phyloP scores from a whole-genome alignment of 805 yeast genomes.

The Torulaspora microellipsoides region DNA sequence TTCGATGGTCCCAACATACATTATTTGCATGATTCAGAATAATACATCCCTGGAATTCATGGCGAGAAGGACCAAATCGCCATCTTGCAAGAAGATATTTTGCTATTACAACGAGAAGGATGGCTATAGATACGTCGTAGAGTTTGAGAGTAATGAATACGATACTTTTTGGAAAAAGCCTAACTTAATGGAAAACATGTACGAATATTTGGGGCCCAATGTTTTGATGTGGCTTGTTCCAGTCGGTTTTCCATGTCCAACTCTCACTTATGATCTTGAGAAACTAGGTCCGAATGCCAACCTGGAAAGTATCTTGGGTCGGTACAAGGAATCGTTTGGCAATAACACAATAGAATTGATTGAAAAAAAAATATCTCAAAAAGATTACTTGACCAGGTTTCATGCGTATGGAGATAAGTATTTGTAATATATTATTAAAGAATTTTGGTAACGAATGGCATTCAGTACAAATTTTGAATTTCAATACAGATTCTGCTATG shows the following conservation, averaged over 20 bases:
- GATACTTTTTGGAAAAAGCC: conserved; percentile 25
- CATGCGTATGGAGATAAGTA: conserved; percentile 13
- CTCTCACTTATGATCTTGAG: conserved; percentile 1
- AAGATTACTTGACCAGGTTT: conserved; percentile 11
- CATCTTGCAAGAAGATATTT: conserved; percentile 16
- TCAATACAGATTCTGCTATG: too few species aligned
- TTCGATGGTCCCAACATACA: conserved; percentile 41
- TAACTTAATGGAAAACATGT: conserved; percentile 21
- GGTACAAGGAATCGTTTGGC: conserved; percentile 8
- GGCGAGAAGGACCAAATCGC: conserved; percentile 26
- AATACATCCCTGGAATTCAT: conserved; percentile 59
- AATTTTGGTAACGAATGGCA: too few species aligned
- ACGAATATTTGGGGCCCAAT: conserved; percentile 30
- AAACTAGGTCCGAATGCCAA: conserved; percentile 16
- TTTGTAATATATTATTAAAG: not conserved
- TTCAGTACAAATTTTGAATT: too few species aligned
- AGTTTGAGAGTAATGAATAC: conserved; percentile 30
- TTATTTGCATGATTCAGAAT: conserved; percentile 44
- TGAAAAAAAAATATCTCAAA: conserved; percentile 8
- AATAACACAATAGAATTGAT: conserved; percentile 5
- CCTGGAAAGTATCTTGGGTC: conserved; percentile 6
- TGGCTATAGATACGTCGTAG: conserved; percentile 42
- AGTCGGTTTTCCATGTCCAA: conserved; percentile 11
- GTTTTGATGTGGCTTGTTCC: conserved; percentile 33
- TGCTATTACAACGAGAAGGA: conserved; percentile 30